These are phyloP conservation scores for Gastrolobium villosum DNA, from an alignment of 306 rosid genomes.

Conservation along the genomic window DNA sequence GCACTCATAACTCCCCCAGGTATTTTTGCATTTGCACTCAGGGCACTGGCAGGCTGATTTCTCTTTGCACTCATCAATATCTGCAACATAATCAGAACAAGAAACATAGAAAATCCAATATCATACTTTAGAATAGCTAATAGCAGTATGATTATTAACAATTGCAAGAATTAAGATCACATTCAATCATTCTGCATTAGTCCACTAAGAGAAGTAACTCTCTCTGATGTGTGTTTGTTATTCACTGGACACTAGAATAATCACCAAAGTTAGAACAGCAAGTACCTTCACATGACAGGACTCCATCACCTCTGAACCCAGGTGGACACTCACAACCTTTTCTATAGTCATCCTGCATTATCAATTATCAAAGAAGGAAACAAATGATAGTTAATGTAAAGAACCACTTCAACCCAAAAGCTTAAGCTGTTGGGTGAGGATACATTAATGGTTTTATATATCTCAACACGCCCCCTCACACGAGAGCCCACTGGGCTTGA, in stretches of 20 bases:
- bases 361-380: slow-evolving; percentile 34
- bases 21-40: slow-evolving; percentile 83
- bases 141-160: slow-evolving; percentile 3
- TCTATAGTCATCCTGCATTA: slow-evolving; percentile 70
- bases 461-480: no score
- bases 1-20: slow-evolving; percentile 94
- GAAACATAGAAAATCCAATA: slow-evolving; percentile 20
- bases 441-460: no score
- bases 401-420: no score
- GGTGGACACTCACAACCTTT: slow-evolving; percentile 88
- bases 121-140: slow-evolving; percentile 4
- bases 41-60: slow-evolving; percentile 82
- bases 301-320: slow-evolving; percentile 93
- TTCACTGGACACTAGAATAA: background rate
- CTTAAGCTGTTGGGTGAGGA: no score
- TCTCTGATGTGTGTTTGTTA: background rate
- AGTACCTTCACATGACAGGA: slow-evolving; percentile 80
- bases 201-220: slow-evolving; percentile 8
- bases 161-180: background rate
- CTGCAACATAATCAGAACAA: slow-evolving; percentile 56
- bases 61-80: slow-evolving; percentile 89
- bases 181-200: background rate
- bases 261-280: slow-evolving; percentile 24
- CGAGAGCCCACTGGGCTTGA: no score
- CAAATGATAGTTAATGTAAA: background rate